Base-by-base conservation (phyloP, 2,329 filamentous ascomycete genomes). In the Colletotrichum nymphaeae region DNA sequence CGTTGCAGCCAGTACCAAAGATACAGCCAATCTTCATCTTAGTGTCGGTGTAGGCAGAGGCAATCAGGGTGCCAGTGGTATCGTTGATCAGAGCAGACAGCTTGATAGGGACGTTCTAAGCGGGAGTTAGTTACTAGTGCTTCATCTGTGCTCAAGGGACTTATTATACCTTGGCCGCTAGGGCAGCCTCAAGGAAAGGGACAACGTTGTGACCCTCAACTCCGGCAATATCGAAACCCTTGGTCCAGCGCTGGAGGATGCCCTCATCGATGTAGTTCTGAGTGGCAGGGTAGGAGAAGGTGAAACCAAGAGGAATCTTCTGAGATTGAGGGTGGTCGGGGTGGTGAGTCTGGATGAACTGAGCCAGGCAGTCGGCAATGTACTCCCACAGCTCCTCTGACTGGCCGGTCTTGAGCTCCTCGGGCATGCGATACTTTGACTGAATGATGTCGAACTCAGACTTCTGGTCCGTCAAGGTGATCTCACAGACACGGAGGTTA, bases 1-100 rank as follows among this genome's bases (percentile, higher is more conserved):
- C 97, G 80, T 99, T 99, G 86, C 97, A 98, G 73, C 97, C 97
- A 14, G 97, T 99, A 78, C 97, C 97, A 79, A 99, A 99, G 81
- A 99, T 99, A 84, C 96, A 98, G 69, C 97, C 97, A 79, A 98
- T 97, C 85, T 92, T 95, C 90, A 98, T 97, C 77, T 92, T 91
- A 58, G 92, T 87, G 81, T 99, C 95, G n/a, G 96, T 98, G 85
- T 99, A 99, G 35, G 95, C 93, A 30, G 96, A 98, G 74, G 97
- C 97, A 79, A 99, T 97, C 79, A 99, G 87, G 37, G 97, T 99
- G 79, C 97, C 97, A 22, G 96, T 98, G 60, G 97, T 99, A 83
- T 99, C 97, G 83, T 99, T 99, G 85, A 98, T 97, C 82, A 99
- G 85, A 46, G 97, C 97, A 28, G 93, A 94, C 69, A 98, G 88